Base-by-base conservation (phyloP, 805 yeast species). In the Starmerella lactis-condensi region DNA sequence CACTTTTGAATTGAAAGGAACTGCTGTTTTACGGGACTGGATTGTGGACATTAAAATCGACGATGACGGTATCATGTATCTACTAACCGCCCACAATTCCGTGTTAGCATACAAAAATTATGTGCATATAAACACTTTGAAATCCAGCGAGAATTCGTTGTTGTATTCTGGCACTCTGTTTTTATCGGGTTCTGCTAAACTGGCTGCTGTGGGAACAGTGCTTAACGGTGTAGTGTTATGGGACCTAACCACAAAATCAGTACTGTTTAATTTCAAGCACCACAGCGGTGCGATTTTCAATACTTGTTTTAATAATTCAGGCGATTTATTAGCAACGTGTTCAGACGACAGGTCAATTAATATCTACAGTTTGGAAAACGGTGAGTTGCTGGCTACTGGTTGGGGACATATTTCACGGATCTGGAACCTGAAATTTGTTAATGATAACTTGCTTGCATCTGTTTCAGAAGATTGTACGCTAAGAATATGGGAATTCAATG, bases 371-470 rank as follows among this genome's bases (percentile, higher is more conserved):
- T 55, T 74, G 38, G 45, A 45, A 5, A 47, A 65, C 1, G 85
- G 91, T 1, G 43, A 54, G 8, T 53, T 70, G 21, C 42, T 76
- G 24, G 75, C 85, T 1, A 67, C 72, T 17, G 95, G 93, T 1
- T 89, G 95, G 95, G 98, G 96, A 10, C 98, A 89, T 49, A 73
- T 76, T 1, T 85, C 96, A 0, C 66, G 98, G 48, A 83, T 89
- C 24, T 89, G 98, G 98, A 65, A 67, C 26, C 56, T 85, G 27
- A 61, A 61, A 30, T 78, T 79, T 47, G 65, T 58, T 35, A 54
- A 56, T 5, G 42, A 51, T 12, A 51, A 56, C 4, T 43, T 72
- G 1, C 57, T 79, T 11, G 15, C 15, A 9, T 70, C 91, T 51
- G 69, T 72, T 17, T 72, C 91, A 5, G 98, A 89, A 51, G 98